A percentile compares a stretch with the other conserved stretches of the same genome.
phyloP scores from a whole-genome alignment of 371 early-diverging fungal genomes.

The Mortierella sp. region DNA sequence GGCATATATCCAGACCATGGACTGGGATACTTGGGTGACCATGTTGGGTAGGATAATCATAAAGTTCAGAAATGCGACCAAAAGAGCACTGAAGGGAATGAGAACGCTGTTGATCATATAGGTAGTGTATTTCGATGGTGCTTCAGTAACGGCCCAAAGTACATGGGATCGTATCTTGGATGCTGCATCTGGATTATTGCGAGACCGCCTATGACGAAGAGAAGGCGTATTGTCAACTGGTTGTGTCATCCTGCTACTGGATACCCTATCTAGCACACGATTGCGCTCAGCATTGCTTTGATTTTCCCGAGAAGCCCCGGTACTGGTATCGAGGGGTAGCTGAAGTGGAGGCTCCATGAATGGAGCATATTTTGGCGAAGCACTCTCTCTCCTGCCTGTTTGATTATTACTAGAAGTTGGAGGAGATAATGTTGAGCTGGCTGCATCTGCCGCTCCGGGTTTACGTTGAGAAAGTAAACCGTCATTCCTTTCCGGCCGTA shows the following conservation, averaged over 20 bases:
- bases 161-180: slow-evolving; percentile 5
- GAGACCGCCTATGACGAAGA: neutral
- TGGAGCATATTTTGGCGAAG: slow-evolving; percentile 18
- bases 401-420: neutral
- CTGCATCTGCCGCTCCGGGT: neutral
- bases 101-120: slow-evolving; percentile 37
- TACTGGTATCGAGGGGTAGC: slow-evolving; percentile 14
- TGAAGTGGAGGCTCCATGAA: slow-evolving; percentile 22
- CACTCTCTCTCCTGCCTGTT: neutral
- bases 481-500: slow-evolving; percentile 35
- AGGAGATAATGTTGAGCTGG: neutral
- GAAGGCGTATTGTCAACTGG: neutral
- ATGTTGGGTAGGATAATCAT: slow-evolving; percentile 25
- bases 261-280: neutral
- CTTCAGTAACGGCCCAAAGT: slow-evolving; percentile 26
- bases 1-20: slow-evolving; percentile 49
- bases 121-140: slow-evolving; percentile 30
- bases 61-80: slow-evolving; percentile 35
- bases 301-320: neutral
- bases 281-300: neutral
- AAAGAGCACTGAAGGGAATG: slow-evolving; percentile 25
- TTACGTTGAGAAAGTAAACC: slow-evolving; percentile 18
- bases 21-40: slow-evolving; percentile 26
- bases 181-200: neutral
- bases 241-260: neutral